Evolutionary conservation across 441 rosid genomes (phyloP).

Genomic region (Mallotus japonicus): DNA sequence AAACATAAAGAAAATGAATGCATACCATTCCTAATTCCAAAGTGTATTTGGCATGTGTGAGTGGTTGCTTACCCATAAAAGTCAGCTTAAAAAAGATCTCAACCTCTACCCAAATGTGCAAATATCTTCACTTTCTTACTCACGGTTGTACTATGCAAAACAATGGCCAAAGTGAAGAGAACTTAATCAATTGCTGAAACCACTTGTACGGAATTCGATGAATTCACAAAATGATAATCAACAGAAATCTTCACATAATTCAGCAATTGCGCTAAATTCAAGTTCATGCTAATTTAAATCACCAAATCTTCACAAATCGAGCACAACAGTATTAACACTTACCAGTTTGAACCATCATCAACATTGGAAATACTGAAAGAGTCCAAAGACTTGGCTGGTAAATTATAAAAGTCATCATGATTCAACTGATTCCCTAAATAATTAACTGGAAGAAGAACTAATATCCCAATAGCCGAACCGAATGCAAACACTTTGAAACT

Average conservation of each 20-base stretch:
- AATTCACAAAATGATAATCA: neutral
- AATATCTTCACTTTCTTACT: neutral
- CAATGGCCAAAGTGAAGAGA: neutral
- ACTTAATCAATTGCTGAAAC: neutral
- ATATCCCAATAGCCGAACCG: constrained; percentile 65
- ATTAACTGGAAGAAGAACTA: constrained; percentile 81
- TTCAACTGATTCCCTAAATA: constrained; percentile 67
- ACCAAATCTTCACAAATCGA: neutral
- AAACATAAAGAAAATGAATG: no score
- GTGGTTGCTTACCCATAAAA: neutral
- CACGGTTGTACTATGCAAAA: neutral
- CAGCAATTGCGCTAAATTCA: no score
- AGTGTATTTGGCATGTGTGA: no score
- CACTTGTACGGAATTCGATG: neutral
- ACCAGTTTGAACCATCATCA: constrained; percentile 81
- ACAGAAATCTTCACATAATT: no score
- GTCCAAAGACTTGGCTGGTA: constrained; percentile 68
- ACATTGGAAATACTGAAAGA: constrained; percentile 87
- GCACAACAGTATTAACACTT: constrained; percentile 1
- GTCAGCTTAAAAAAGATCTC: neutral
- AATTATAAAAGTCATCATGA: constrained; percentile 46
- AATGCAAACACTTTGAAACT: constrained; percentile 68
- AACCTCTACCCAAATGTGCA: neutral
- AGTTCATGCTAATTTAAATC: no score
- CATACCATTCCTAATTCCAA: no score